A percentile compares a stretch with the other conserved stretches of the same genome.
These are phyloP conservation scores for Aureobasidium vineae DNA, from an alignment of 2,329 filamentous ascomycete genomes.

Conservation along the genomic window DNA sequence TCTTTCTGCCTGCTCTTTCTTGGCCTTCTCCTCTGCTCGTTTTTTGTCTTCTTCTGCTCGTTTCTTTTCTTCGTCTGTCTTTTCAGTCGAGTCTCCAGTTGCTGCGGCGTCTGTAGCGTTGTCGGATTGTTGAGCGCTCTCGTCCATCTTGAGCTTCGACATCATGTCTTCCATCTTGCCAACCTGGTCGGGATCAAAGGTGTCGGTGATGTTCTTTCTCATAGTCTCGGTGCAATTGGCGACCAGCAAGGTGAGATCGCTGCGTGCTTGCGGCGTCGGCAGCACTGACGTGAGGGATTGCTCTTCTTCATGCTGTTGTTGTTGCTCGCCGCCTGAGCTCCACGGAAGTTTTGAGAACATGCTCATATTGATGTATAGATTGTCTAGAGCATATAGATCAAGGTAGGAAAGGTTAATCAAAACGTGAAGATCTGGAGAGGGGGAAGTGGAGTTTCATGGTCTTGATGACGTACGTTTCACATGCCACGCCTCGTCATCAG, in stretches of 20 bases:
- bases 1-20: conserved; percentile 40
- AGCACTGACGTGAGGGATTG: conserved; percentile 49
- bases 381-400: neutral
- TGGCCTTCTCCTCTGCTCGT: conserved; percentile 35
- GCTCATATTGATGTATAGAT: neutral
- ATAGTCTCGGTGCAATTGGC: conserved; percentile 48
- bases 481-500: conserved; percentile 2
- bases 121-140: conserved; percentile 9
- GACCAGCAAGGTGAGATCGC: conserved; percentile 48
- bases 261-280: conserved; percentile 43
- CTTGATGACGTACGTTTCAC: conserved; percentile 18
- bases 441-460: neutral
- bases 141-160: conserved; percentile 33
- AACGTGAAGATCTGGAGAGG: neutral
- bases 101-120: neutral
- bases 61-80: conserved; percentile 35
- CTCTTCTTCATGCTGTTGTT: conserved; percentile 34
- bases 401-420: conserved; percentile 8
- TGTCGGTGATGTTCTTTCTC: conserved; percentile 46
- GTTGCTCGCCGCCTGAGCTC: conserved; percentile 23
- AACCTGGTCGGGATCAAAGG: conserved; percentile 43
- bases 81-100: conserved; percentile 26
- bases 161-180: conserved; percentile 35
- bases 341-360: conserved; percentile 28
- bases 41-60: conserved; percentile 36